Percentiles rank a stretch among this genome's conserved stretches.
Evolutionary conservation across 1,139 yeast genomes (phyloP).

Genomic region (Yamadazyma sp.): DNA sequence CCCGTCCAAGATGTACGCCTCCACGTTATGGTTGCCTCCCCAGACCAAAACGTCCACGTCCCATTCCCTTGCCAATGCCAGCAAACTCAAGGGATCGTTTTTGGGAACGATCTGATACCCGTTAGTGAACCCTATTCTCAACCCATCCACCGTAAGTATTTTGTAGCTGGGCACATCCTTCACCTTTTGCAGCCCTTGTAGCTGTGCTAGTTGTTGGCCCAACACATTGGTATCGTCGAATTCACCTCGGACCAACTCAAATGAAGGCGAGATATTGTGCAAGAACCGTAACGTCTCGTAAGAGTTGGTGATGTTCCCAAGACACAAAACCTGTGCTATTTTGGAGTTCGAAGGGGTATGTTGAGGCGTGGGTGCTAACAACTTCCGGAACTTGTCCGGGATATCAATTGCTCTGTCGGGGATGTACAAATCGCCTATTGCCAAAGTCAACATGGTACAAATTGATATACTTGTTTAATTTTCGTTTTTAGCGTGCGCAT

Average conservation of each 20-base stretch:
- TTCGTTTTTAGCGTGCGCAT: neutral
- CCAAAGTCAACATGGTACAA: conserved; percentile 80
- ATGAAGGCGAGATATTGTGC: conserved; percentile 65
- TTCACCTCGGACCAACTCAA: conserved; percentile 81
- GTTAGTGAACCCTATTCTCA: conserved; percentile 81
- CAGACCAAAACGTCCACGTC: conserved; percentile 91
- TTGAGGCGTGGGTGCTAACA: conserved; percentile 55
- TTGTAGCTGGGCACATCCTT: conserved; percentile 59
- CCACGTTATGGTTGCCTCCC: conserved; percentile 96
- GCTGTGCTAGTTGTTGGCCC: conserved; percentile 31
- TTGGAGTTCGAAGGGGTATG: conserved; percentile 54
- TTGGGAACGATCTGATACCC: conserved; percentile 85
- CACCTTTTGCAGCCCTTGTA: conserved; percentile 31
- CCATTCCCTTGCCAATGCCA: conserved; percentile 82
- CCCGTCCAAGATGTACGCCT: conserved; percentile 90
- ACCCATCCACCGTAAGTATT: conserved; percentile 65
- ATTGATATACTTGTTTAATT: no score
- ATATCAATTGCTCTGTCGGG: conserved; percentile 78
- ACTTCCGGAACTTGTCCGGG: conserved; percentile 63
- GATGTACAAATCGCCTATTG: conserved; percentile 85
- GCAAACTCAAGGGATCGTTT: conserved; percentile 80
- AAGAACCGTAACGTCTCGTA: conserved; percentile 63
- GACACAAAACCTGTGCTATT: conserved; percentile 78
- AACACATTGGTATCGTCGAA: conserved; percentile 43
- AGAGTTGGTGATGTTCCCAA: conserved; percentile 83